Evolutionary conservation across 805 yeast species (phyloP).

Genomic region (Hanseniaspora valbyensis): DNA sequence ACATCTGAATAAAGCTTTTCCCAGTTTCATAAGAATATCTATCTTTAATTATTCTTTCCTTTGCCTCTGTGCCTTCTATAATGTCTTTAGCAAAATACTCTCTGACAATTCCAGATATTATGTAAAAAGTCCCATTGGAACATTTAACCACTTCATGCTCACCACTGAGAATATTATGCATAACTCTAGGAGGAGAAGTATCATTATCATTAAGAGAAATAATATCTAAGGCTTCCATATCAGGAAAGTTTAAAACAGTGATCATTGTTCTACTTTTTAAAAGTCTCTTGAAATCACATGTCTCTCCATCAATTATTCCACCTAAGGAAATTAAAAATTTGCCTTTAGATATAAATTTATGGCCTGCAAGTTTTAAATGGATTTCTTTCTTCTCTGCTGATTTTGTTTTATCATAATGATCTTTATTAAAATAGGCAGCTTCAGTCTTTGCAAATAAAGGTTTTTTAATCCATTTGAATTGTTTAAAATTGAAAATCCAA

Average conservation of each 20-base stretch:
- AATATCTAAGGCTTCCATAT: constrained; percentile 1
- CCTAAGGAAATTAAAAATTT: constrained; percentile 6
- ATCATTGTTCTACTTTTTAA: background rate
- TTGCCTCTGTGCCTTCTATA: background rate
- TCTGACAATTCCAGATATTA: background rate
- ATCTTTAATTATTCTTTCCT: background rate
- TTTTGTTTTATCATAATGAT: background rate
- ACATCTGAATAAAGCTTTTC: background rate
- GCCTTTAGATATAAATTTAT: constrained; percentile 1
- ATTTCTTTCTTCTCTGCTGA: background rate
- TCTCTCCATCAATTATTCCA: background rate
- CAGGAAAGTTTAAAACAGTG: constrained; percentile 1
- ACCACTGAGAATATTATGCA: background rate
- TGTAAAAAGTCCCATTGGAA: background rate
- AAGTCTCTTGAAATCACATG: background rate
- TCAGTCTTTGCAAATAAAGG: background rate
- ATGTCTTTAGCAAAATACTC: background rate
- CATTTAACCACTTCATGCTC: background rate
- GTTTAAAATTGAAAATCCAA: constrained; percentile 5
- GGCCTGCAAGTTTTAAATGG: background rate
- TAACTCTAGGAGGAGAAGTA: background rate
- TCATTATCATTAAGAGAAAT: background rate
- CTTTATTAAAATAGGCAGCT: background rate
- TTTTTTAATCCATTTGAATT: constrained; percentile 3
- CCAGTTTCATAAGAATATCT: background rate